A percentile compares a stretch with the other conserved stretches of the same genome.
Evolutionary conservation across 257 asterid species (phyloP).

Genomic region (Parsonsia alboflavescens): DNA sequence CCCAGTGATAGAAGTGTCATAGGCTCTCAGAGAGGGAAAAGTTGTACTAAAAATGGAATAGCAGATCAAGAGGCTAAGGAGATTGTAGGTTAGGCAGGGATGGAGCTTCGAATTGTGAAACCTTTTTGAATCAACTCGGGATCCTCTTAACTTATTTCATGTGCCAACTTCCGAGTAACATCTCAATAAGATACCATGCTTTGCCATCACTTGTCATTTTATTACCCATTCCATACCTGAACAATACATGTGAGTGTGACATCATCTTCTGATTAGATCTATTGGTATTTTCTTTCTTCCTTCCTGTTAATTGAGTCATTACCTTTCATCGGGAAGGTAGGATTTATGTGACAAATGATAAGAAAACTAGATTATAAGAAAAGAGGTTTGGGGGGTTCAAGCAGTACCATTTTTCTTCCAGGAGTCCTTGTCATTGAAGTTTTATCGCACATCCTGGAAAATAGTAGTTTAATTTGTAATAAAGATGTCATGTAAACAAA

Average conservation of each 20-base stretch:
- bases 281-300: background rate
- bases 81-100: background rate
- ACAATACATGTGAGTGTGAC: background rate
- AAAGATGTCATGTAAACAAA: background rate
- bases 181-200: background rate
- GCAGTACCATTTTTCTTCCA: background rate
- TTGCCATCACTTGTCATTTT: background rate
- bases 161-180: background rate
- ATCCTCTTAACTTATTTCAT: background rate
- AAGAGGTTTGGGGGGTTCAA: background rate
- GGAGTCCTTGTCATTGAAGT: background rate
- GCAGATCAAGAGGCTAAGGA: background rate
- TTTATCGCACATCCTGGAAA: background rate
- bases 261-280: background rate
- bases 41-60: background rate
- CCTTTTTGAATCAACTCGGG: background rate
- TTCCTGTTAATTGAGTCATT: background rate
- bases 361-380: background rate
- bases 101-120: too few species aligned
- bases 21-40: background rate
- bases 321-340: background rate
- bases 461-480: background rate
- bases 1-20: background rate
- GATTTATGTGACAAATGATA: background rate
- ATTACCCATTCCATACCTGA: background rate